Evolutionary conservation across 352 stramenopile genomes (phyloP).

Genomic region (Phytophthora nicotianae): DNA sequence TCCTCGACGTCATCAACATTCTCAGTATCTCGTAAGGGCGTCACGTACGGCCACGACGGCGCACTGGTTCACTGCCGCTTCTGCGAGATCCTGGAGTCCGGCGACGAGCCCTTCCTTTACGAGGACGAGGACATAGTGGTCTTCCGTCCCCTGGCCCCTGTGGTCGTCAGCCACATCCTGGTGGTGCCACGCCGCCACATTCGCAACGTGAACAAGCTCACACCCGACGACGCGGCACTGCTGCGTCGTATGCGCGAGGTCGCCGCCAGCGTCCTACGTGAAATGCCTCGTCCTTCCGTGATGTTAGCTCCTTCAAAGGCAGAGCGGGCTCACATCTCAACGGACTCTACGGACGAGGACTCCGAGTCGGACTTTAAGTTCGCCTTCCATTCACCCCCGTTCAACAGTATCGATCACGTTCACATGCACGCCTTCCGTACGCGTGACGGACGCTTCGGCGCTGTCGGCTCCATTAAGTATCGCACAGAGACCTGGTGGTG

Average conservation of each 20-base stretch:
- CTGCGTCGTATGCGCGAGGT: conserved; percentile 76
- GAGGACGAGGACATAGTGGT: conserved; percentile 80
- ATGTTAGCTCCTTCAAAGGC: conserved; percentile 23
- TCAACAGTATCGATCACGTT: conserved; percentile 91
- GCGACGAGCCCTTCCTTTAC: conserved; percentile 78
- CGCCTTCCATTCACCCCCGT: conserved; percentile 84
- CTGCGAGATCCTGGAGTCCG: conserved; percentile 77
- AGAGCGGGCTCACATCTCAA: conserved; percentile 22
- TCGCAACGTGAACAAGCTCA: conserved; percentile 86
- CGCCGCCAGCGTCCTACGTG: conserved; percentile 55
- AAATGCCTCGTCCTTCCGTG: conserved; percentile 36
- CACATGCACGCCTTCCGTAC: conserved; percentile 89
- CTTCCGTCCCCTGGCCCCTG: conserved; percentile 73
- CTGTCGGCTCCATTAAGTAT: conserved; percentile 83
- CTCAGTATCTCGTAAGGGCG: conserved; percentile 72
- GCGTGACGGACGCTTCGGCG: conserved; percentile 61
- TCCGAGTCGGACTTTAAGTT: conserved; percentile 66
- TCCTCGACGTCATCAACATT: conserved; percentile 35
- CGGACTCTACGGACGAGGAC: conserved; percentile 28
- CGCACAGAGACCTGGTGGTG: conserved; percentile 89
- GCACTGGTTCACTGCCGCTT: conserved; percentile 79
- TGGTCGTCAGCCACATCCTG: conserved; percentile 77
- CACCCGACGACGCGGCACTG: conserved; percentile 55
- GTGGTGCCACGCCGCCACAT: conserved; percentile 86
- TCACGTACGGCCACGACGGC: conserved; percentile 70